These are phyloP conservation scores for Bocquillonia castaneifolia DNA, from an alignment of 441 rosid species.

Conservation along the genomic window DNA sequence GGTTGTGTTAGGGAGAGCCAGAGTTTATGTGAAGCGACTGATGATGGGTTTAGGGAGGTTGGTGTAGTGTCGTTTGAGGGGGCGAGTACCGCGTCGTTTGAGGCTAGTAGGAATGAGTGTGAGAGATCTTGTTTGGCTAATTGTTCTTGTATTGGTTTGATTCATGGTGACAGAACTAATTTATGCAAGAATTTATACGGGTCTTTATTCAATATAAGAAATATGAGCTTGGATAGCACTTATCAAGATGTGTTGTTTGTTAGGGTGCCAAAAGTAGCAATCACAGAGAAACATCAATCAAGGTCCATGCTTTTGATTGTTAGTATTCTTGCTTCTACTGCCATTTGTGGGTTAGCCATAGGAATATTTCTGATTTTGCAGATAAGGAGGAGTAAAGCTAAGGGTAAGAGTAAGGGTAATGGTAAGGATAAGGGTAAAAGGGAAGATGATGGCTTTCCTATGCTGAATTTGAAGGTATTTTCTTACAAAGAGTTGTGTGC, in stretches of 20 bases:
- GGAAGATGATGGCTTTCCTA: slow-evolving; percentile 43
- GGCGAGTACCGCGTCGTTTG: slow-evolving; percentile 26
- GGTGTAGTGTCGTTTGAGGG: slow-evolving; percentile 47
- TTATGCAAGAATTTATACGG: slow-evolving; percentile 53
- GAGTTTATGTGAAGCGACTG: slow-evolving; percentile 35
- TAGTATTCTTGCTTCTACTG: slow-evolving; percentile 47
- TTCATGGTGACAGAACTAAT: slow-evolving; percentile 37
- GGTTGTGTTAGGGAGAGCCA: slow-evolving; percentile 49
- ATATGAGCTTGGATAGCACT: slow-evolving; percentile 33
- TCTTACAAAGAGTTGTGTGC: slow-evolving; percentile 61
- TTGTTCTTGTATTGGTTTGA: slow-evolving; percentile 70
- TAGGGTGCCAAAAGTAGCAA: slow-evolving; percentile 40
- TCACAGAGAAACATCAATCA: slow-evolving; percentile 31
- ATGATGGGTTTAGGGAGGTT: slow-evolving; percentile 49
- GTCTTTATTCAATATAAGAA: slow-evolving; percentile 51
- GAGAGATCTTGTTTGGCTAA: slow-evolving; percentile 48
- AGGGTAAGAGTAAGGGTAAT: slow-evolving; percentile 16
- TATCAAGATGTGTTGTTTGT: slow-evolving; percentile 37
- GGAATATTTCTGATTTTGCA: slow-evolving; percentile 33
- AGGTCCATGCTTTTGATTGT: slow-evolving; percentile 39
- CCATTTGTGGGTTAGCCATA: slow-evolving; percentile 33
- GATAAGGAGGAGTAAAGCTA: slow-evolving; percentile 33
- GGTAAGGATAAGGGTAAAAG: slow-evolving; percentile 25
- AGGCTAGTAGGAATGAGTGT: slow-evolving; percentile 46
- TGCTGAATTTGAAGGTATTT: slow-evolving; percentile 61